Conservation (phyloP, 768 basidiomycete genomes). For the Phaeotremella fagi region DNA sequence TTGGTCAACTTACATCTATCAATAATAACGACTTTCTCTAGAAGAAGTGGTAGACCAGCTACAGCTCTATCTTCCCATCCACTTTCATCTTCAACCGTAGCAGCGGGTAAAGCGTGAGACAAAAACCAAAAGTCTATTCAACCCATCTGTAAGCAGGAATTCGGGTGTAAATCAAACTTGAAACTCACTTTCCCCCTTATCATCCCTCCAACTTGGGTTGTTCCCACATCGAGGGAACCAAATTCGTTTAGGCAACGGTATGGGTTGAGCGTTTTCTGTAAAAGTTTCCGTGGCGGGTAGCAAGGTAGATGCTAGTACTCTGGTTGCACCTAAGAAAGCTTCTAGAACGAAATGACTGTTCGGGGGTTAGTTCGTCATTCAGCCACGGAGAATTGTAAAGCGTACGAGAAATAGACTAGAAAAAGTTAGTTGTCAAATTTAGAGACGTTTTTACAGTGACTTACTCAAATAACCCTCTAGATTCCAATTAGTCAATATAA, state of each 20-base stretch:
- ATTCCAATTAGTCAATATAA: too few relatives aligned
- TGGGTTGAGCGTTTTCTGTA: not conserved
- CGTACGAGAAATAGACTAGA: not conserved
- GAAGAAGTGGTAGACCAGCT: conserved; percentile 28
- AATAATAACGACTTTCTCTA: conserved; percentile 42
- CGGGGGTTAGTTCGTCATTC: not conserved
- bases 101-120: conserved; percentile 27
- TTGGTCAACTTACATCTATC: conserved; percentile 35
- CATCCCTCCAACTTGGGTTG: conserved; percentile 28
- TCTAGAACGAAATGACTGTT: conserved; percentile 36
- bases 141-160: too few relatives aligned
- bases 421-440: not conserved
- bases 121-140: conserved; percentile 39
- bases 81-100: conserved; percentile 34
- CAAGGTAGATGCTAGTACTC: conserved; percentile 20
- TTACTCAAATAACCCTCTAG: conserved; percentile 22
- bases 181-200: conserved; percentile 23
- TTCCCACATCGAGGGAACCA: conserved; percentile 32
- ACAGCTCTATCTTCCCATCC: conserved; percentile 29
- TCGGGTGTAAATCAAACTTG: too few relatives aligned
- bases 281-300: not conserved
- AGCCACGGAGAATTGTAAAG: not conserved
- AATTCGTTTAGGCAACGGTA: conserved; percentile 16
- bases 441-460: not conserved
- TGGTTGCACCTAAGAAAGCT: conserved; percentile 33